Evolutionary conservation across 106 monocot genomes (phyloP), one percentile per base, ranked within the genome.

Genomic region (Dendrobium chrysotoxum): DNA sequence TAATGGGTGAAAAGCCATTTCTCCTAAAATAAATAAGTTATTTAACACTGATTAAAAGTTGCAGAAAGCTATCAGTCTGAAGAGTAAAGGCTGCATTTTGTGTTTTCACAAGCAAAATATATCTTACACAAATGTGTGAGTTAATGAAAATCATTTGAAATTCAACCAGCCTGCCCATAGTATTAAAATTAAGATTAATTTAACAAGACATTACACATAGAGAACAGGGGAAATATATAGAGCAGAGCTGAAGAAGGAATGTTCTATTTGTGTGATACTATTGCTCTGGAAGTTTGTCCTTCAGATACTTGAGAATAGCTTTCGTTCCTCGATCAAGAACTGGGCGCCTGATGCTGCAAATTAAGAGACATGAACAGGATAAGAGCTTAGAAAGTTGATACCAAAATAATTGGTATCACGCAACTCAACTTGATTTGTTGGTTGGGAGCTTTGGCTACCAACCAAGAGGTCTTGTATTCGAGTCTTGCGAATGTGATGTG

Each of bases 291-390:
- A 93, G 79, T 79, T 90, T 96, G 80, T 96, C 92, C 72, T 92
- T 96, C 54, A 96, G 84, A 77, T 96, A 96, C 15, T 83, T 85
- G 53, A 96, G 96, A 73, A 96, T 85, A 72, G 90, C 90, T 58
- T 96, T 96, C 10, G 93, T 96, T 80, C 96, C 93, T 50, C 87
- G 82, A 80, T 96, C 96, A 77, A 96, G 77, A 76, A 96, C 87
- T 55, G 84, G 11, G 16, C 96, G 90, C 54, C 96, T 79, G 54
- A 96, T 96, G 86, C 96, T 96, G 90, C 84, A 92, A 38, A 35
- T 35, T 15, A 78, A 21, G 41, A 40, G 74, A 30, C 13, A 70
- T 35, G 70, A 35, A 30, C 31, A 4, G 13, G 31, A 21, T 28
- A n/a, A 64, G 23, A 23, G 8, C 8, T 64, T 4, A 6, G 21